Conservation (phyloP, 1,284 basidiomycete species). For the Cutaneotrichosporon daszewskae region DNA sequence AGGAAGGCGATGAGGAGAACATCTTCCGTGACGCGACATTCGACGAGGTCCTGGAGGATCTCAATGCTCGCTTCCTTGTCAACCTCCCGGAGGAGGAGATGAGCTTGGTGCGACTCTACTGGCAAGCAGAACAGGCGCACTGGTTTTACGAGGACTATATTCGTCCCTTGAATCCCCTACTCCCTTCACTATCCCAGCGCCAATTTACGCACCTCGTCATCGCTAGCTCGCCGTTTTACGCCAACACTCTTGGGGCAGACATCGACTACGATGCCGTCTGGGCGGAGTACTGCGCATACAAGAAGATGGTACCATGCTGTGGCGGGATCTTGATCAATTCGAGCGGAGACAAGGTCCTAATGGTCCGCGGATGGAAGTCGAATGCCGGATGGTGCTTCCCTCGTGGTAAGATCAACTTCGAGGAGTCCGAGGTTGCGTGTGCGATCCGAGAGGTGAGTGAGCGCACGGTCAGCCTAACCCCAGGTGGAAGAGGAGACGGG, state of each 20-base stretch:
- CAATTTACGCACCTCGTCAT: slow-evolving; percentile 93
- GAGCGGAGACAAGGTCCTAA: slow-evolving; percentile 86
- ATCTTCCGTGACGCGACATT: slow-evolving; percentile 42
- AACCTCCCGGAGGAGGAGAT: slow-evolving; percentile 94
- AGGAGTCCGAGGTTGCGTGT: slow-evolving; percentile 74
- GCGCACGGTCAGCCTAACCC: background rate
- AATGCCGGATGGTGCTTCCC: slow-evolving; percentile 97
- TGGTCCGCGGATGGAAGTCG: slow-evolving; percentile 97
- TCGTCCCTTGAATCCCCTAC: slow-evolving; percentile 77
- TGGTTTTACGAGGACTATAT: slow-evolving; percentile 99
- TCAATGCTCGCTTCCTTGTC: slow-evolving; percentile 93
- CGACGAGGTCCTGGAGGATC: slow-evolving; percentile 70
- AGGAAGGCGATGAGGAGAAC: slow-evolving; percentile 33
- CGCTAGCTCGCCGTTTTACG: slow-evolving; percentile 43
- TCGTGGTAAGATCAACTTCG: slow-evolving; percentile 97
- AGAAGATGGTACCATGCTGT: slow-evolving; percentile 96
- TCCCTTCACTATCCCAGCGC: slow-evolving; percentile 83
- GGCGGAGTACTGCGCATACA: slow-evolving; percentile 67
- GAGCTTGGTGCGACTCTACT: slow-evolving; percentile 86
- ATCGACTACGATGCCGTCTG: slow-evolving; percentile 46
- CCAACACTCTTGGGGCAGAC: slow-evolving; percentile 20
- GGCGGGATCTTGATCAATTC: slow-evolving; percentile 93
- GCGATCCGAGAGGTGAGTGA: slow-evolving; percentile 76
- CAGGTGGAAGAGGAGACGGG: slow-evolving; percentile 93
- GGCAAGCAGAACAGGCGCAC: slow-evolving; percentile 99